Evolutionary conservation across 352 stramenopile genomes (phyloP).

Genomic region (Globisporangium echinulatum): DNA sequence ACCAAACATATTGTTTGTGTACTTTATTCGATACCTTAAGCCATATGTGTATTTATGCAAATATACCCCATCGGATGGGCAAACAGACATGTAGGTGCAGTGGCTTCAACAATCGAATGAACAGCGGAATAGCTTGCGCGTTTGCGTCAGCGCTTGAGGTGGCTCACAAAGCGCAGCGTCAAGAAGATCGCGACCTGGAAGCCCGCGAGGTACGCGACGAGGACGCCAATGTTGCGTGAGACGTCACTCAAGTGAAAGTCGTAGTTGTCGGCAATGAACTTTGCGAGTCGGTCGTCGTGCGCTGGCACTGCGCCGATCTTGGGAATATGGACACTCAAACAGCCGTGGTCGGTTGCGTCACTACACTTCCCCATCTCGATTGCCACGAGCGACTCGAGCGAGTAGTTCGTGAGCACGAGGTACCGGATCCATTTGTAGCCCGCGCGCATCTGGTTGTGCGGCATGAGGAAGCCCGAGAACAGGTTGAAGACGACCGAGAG

Average conservation of each 20-base stretch:
- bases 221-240: constrained; percentile 16
- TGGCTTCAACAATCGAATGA: no score
- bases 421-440: constrained; percentile 27
- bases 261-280: constrained; percentile 16
- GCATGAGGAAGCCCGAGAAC: constrained; percentile 29
- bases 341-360: background rate
- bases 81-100: no score
- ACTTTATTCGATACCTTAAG: no score
- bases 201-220: constrained; percentile 21
- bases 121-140: no score
- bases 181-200: constrained; percentile 35
- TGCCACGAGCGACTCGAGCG: constrained; percentile 12
- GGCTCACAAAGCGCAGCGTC: constrained; percentile 42
- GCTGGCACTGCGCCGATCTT: background rate
- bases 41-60: no score
- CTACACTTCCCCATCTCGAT: constrained; percentile 12
- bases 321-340: background rate
- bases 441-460: constrained; percentile 12
- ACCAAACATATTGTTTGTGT: no score
- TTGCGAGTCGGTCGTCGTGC: constrained; percentile 6
- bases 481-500: constrained; percentile 44
- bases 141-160: constrained; percentile 30
- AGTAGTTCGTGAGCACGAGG: constrained; percentile 22
- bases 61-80: no score
- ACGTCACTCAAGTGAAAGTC: constrained; percentile 21